Conservation (phyloP, 2,329 filamentous ascomycete species). For the Paramyrothecium roridum region DNA sequence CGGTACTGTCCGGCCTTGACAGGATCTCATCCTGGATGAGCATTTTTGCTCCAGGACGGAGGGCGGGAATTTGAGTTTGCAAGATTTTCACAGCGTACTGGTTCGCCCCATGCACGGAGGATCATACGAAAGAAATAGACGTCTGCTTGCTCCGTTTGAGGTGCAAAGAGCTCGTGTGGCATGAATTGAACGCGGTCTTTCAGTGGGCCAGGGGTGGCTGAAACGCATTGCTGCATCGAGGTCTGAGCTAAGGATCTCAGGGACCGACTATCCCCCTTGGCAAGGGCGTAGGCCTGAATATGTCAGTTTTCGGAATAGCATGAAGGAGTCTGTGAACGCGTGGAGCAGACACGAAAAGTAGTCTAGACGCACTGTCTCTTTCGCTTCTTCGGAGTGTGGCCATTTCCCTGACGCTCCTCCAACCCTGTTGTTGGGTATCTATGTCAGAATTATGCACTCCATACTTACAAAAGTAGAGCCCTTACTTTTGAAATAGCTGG, state of each 20-base stretch:
- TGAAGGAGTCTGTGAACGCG: background rate
- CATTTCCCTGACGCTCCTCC: background rate
- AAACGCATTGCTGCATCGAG: background rate
- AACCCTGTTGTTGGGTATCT: background rate
- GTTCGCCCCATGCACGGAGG: background rate
- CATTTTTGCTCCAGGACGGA: background rate
- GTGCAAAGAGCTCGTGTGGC: background rate
- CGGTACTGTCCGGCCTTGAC: background rate
- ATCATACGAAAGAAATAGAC: background rate
- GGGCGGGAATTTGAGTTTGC: background rate
- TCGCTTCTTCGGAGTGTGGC: background rate
- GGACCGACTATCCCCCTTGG: background rate
- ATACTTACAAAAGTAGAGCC: background rate
- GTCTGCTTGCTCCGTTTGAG: background rate
- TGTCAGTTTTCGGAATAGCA: background rate
- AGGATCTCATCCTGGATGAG: background rate
- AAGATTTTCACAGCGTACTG: conserved; percentile 1
- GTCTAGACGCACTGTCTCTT: background rate
- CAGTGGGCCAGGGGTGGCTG: background rate
- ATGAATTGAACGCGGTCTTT: background rate
- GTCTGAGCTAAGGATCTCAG: background rate
- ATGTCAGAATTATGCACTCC: background rate
- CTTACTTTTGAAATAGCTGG: background rate
- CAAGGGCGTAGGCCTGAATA: background rate
- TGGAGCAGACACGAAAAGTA: background rate